A percentile compares a stretch with the other conserved stretches of the same genome.
phyloP scores from a whole-genome alignment of 2,329 filamentous ascomycete genomes.

The Endoconidiophora polonica region DNA sequence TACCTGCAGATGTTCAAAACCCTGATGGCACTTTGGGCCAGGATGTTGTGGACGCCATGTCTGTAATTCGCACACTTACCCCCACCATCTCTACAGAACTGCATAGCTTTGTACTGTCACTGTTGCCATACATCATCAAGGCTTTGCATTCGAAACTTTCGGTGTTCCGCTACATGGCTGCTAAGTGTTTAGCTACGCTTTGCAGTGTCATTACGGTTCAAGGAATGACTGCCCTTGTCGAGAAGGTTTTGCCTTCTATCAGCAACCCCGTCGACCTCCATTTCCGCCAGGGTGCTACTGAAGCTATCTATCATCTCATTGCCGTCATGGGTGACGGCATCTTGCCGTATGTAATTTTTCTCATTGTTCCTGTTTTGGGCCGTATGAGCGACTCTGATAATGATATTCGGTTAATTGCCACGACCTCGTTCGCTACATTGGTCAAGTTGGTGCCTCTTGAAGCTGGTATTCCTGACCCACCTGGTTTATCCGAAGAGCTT shows the following conservation, averaged over 20 bases:
- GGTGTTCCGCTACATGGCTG: constrained; percentile 88
- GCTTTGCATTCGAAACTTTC: constrained; percentile 77
- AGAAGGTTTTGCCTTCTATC: constrained; percentile 82
- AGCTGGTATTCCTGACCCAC: constrained; percentile 91
- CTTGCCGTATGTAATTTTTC: constrained; percentile 93
- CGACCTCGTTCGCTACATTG: constrained; percentile 89
- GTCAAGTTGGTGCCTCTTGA: constrained; percentile 95
- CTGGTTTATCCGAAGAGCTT: constrained; percentile 75
- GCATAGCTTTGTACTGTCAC: constrained; percentile 61
- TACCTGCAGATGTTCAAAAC: constrained; percentile 58
- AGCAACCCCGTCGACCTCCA: constrained; percentile 78
- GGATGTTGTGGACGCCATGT: constrained; percentile 85
- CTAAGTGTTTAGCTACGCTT: constrained; percentile 91
- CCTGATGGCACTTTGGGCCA: constrained; percentile 66
- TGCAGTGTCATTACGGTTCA: constrained; percentile 93
- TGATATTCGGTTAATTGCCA: constrained; percentile 83
- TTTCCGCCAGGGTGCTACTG: constrained; percentile 82
- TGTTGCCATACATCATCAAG: constrained; percentile 74
- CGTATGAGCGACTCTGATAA: constrained; percentile 98
- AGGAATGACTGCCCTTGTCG: constrained; percentile 89
- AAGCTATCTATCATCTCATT: constrained; percentile 92
- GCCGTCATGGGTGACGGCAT: constrained; percentile 96
- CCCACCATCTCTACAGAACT: constrained; percentile 69
- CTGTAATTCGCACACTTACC: constrained; percentile 78
- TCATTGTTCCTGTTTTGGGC: constrained; percentile 90